phyloP scores from a whole-genome alignment of 129 eudicot genomes.

The Pseudognaphalium luteoalbum region DNA sequence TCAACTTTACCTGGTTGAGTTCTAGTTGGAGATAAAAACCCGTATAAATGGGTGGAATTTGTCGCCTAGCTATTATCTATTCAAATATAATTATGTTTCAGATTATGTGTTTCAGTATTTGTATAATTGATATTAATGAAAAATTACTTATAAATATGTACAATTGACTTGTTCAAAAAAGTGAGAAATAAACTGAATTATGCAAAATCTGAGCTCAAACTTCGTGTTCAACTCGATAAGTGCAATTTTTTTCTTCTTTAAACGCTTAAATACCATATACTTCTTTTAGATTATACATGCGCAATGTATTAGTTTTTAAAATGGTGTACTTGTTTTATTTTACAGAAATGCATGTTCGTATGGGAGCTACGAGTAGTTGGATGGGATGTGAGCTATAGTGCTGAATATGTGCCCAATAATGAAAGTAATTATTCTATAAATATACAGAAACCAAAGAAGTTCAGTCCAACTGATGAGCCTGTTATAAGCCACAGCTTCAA shows the following conservation, averaged over 20 bases:
- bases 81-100: neutral
- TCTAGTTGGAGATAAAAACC: neutral
- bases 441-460: conserved; percentile 64
- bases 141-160: neutral
- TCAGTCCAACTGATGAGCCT: conserved; percentile 68
- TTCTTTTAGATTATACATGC: neutral
- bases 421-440: conserved; percentile 61
- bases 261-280: neutral
- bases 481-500: conserved; percentile 65
- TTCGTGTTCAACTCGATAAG: neutral
- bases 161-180: neutral
- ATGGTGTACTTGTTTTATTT: neutral
- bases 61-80: neutral
- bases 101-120: neutral
- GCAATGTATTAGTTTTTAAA: neutral
- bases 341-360: conserved; percentile 66
- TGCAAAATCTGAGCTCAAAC: neutral
- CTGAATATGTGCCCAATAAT: conserved; percentile 66
- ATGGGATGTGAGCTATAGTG: conserved; percentile 90
- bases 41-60: neutral
- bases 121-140: neutral
- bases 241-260: neutral
- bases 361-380: conserved; percentile 99
- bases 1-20: neutral
- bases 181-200: neutral